Base-by-base conservation (phyloP, 192 early-diverging fungal genomes). In the Mortierella hygrophila region DNA sequence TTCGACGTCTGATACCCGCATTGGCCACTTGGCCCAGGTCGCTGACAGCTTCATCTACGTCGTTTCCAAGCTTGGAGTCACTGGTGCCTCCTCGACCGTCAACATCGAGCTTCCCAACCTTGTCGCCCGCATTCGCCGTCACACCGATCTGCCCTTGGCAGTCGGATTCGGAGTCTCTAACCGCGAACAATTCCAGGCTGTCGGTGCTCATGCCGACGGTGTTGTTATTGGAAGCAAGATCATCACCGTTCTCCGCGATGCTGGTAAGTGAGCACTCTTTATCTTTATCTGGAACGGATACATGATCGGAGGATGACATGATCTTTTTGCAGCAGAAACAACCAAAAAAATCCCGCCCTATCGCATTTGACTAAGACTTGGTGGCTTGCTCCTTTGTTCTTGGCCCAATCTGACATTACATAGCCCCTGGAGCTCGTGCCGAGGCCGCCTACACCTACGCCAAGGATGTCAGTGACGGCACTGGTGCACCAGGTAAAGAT, bases 131-230 rank as follows among this genome's bases (percentile, higher is more conserved):
- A 94, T 99, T 82, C 93, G 95, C 46, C 92, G 95, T 74, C 89
- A 96, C 87, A 99, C 97, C 8, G 75, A 91, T 29, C 63, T 96
- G 26, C 96, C 97, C 7, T 91, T 99, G 41, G 99, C 98, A 18
- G 99, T 99, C 40, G 99, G 99, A 57, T 99, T 99, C 89, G 98
- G 99, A 83, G 97, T 99, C 26, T 92, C 94, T 60, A 98, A 92
- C 23, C 90, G 94, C 47, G 95, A 97, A 80, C 98, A 99, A 75
- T 99, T 98, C 82, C 72, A 88, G 52, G 88, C 94, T 41, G 97
- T 99, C n/a, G 97, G 94, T 26, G 87, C 90, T 26, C 92, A 97
- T 77, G 96, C 97, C 13, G 97, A 99, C 70, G 99, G 98, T 84
- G 98, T 99, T 63, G 97, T 99, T 13, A 97, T 99, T 82, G 98